phyloP scores from a whole-genome alignment of 1,284 basidiomycete species.

The Cryptococcus neoformans region DNA sequence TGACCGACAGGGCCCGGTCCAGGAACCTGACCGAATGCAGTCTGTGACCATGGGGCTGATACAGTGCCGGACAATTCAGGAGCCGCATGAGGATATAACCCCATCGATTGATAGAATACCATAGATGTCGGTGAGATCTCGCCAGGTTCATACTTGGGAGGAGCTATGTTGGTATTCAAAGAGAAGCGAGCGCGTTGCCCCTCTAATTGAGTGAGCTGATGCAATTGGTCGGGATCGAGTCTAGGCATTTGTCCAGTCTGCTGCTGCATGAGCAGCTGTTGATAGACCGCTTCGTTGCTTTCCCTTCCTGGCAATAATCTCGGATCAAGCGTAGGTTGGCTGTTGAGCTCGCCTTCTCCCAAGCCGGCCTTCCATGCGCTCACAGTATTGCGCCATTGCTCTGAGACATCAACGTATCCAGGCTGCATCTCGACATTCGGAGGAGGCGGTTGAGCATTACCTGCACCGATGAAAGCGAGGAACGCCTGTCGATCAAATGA shows the following conservation, averaged over 20 bases:
- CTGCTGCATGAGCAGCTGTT: constrained; percentile 7
- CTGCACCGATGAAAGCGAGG: constrained; percentile 20
- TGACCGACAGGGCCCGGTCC: neutral
- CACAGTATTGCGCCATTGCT: constrained; percentile 22
- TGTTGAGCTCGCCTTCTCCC: constrained; percentile 2
- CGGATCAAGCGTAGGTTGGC: constrained; percentile 33
- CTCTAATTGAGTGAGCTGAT: constrained; percentile 18
- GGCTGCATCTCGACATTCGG: neutral
- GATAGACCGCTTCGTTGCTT: constrained; percentile 4
- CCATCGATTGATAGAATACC: constrained; percentile 39
- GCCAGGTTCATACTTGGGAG: constrained; percentile 29
- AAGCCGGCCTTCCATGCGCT: constrained; percentile 25
- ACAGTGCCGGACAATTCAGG: constrained; percentile 22
- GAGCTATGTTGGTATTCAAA: constrained; percentile 16
- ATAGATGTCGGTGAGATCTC: constrained; percentile 41
- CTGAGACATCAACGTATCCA: constrained; percentile 8
- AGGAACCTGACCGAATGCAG: constrained; percentile 18
- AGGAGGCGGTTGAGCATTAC: neutral
- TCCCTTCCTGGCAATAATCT: constrained; percentile 31
- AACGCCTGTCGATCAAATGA: constrained; percentile 37
- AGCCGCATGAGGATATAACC: constrained; percentile 21
- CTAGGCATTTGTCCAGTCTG: constrained; percentile 6
- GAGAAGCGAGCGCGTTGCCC: constrained; percentile 19
- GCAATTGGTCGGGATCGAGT: constrained; percentile 12
- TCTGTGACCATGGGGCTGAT: constrained; percentile 29